Evolutionary conservation across 176 grass and related monocot genomes (phyloP), one percentile per base, ranked within the genome.

Genomic region (Tillandsia fasciculata): DNA sequence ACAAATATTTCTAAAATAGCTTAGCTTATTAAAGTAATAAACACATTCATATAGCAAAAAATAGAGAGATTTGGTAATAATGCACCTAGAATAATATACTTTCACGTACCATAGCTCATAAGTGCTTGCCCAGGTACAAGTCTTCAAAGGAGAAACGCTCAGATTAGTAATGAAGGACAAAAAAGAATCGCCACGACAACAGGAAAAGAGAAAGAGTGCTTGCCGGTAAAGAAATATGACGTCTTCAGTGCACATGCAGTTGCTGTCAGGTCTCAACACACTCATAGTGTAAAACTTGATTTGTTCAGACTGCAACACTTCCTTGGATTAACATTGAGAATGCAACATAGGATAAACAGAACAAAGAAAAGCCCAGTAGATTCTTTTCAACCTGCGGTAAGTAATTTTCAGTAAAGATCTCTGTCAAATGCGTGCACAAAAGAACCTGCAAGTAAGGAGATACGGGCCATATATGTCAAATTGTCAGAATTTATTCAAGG

Each of bases 241-340:
- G 65, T 89, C 92, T 50, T 92, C 92, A 65, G 57, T 82, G 67
- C 74, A 76, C 57, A 59, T 70, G 23, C 80, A 83, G 33, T 66
- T 85, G 67, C 53, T 74, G 29, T 92, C 92, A 85, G 88, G 86
- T 81, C 83, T 92, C 84, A 96, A 65, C 26, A 96, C 78, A 72
- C 92, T 82, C 92, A 96, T 96, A 27, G 92, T 92, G 69, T 58
- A 85, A 29, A 86, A 96, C 82, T 96, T 89, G 76, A 92, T 84
- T 76, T 96, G 84, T 78, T 82, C 86, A 76, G 86, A 92, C 92
- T 96, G 86, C 70, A 83, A 80, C 65, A 76, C 26, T 51, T 77
- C 58, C 61, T 51, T 54, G 15, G 48, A 64, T 67, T 65, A 81
- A 65, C 48, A 22, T 22, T 15, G n/a, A 27, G 54, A 47, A 29